Evolutionary conservation across 345 rosid species (phyloP).

Genomic region (Crucihimalaya himalaica): DNA sequence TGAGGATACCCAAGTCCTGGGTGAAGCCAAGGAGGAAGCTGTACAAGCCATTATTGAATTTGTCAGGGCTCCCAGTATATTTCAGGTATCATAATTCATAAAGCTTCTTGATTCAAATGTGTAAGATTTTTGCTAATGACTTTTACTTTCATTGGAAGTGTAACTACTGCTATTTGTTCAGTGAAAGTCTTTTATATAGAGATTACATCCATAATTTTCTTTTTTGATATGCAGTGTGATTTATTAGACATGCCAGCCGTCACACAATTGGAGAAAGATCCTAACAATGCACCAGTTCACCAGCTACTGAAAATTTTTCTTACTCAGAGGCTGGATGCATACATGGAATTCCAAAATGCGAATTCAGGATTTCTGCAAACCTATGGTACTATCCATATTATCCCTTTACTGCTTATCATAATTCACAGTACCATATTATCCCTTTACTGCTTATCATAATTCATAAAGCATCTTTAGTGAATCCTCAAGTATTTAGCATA

Average conservation of each 20-base stretch:
- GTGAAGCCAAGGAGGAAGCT: constrained; percentile 92
- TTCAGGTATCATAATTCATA: constrained; percentile 58
- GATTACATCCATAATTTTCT: not conserved
- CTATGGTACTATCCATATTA: constrained; percentile 49
- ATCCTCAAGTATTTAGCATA: not conserved
- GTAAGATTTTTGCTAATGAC: not conserved
- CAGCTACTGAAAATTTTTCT: constrained; percentile 79
- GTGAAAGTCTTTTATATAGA: not conserved
- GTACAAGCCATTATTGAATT: constrained; percentile 70
- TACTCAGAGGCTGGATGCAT: constrained; percentile 78
- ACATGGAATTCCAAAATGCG: constrained; percentile 71
- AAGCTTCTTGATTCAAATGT: not conserved
- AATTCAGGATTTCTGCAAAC: constrained; percentile 67
- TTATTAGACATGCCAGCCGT: constrained; percentile 81
- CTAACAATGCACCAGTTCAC: constrained; percentile 59
- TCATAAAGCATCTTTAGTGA: not conserved
- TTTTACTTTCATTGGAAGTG: not conserved
- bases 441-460: not conserved
- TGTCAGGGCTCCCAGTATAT: constrained; percentile 78
- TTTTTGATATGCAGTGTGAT: constrained; percentile 60
- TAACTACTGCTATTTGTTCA: not conserved
- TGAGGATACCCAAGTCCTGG: constrained; percentile 60
- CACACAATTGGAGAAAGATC: constrained; percentile 70
- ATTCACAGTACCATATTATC: not conserved
- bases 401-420: not conserved